Conservation (phyloP, 2,329 filamentous ascomycete genomes). For the Fusarium lyarnte region DNA sequence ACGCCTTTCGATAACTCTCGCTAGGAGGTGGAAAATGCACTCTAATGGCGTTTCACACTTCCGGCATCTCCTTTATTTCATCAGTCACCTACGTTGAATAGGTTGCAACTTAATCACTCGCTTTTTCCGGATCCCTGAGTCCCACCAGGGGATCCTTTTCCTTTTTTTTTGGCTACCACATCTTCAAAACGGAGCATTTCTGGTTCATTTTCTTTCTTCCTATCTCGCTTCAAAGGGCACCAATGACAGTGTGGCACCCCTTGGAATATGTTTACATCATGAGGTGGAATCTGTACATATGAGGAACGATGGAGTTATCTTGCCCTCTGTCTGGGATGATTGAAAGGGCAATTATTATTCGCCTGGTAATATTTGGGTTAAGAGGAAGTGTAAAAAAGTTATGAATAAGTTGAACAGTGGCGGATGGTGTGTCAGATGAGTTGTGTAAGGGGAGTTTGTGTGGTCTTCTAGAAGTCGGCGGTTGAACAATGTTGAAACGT, state of each 20-base stretch:
- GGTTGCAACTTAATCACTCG: constrained; percentile 29
- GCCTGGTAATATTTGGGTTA: constrained; percentile 17
- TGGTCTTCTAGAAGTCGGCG: constrained; percentile 21
- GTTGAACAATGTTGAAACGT: constrained; percentile 21
- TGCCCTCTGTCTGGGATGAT: constrained; percentile 12
- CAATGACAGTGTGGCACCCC: constrained; percentile 2
- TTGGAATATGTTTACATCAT: constrained; percentile 38
- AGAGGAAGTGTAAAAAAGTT: constrained; percentile 7
- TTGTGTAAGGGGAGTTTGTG: not conserved
- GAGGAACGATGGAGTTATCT: constrained; percentile 26
- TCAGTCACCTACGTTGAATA: not conserved
- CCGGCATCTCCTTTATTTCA: constrained; percentile 28
- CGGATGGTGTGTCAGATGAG: not conserved
- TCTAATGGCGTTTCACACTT: constrained; percentile 28
- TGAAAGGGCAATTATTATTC: constrained; percentile 6
- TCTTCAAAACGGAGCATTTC: constrained; percentile 9
- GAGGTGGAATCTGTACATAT: constrained; percentile 44
- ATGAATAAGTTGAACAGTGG: not conserved
- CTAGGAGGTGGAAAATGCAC: constrained; percentile 42
- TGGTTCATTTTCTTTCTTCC: constrained; percentile 4
- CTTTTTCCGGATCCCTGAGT: constrained; percentile 2
- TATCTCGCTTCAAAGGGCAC: constrained; percentile 8
- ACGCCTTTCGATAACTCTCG: constrained; percentile 42
- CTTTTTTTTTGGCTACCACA: constrained; percentile 10
- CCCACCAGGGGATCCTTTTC: not conserved